A percentile compares a stretch with the other conserved stretches of the same genome.
Evolutionary conservation across 1,139 yeast species (phyloP).

Genomic region (Meyerozyma athensensis): DNA sequence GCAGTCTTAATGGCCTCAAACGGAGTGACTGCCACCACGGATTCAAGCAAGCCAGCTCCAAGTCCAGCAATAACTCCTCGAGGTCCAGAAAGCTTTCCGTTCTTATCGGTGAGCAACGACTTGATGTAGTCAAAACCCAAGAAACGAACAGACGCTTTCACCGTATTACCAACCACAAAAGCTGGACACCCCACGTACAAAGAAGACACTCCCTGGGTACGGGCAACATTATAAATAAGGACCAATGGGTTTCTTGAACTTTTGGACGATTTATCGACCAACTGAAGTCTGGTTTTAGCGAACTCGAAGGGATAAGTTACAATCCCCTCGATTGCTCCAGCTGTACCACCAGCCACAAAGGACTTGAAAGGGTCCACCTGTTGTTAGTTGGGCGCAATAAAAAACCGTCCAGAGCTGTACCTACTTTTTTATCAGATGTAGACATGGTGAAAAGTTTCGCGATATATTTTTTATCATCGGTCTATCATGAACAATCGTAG

Average conservation of each 20-base stretch:
- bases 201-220: conserved; percentile 72
- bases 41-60: conserved; percentile 93
- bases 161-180: conserved; percentile 91
- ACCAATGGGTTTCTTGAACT: conserved; percentile 80
- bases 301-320: conserved; percentile 95
- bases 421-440: conserved; percentile 2
- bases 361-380: conserved; percentile 62
- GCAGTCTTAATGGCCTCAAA: conserved; percentile 96
- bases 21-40: conserved; percentile 92
- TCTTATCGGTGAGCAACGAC: conserved; percentile 66
- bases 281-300: conserved; percentile 89
- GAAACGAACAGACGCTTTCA: conserved; percentile 90
- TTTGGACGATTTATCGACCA: conserved; percentile 64
- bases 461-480: neutral
- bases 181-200: conserved; percentile 98
- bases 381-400: conserved; percentile 6
- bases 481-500: neutral
- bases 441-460: conserved; percentile 3
- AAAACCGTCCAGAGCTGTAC: neutral
- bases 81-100: conserved; percentile 84
- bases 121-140: conserved; percentile 89
- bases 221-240: conserved; percentile 68
- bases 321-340: conserved; percentile 91
- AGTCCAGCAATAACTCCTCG: conserved; percentile 92
- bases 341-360: conserved; percentile 88